Conservation (phyloP, 345 rosid species). For the Punica granatum region DNA sequence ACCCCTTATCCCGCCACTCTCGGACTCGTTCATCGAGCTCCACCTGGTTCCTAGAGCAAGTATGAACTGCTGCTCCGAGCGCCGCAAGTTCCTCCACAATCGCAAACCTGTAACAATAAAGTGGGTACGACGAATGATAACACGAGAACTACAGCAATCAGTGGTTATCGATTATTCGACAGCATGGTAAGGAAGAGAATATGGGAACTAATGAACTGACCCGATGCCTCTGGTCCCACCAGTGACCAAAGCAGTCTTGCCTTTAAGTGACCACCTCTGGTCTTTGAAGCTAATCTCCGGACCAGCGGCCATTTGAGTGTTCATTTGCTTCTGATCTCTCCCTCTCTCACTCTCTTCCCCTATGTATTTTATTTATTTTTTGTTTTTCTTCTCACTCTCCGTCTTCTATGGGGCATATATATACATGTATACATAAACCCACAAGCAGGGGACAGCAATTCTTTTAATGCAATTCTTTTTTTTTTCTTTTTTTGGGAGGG, state of each 20-base stretch:
- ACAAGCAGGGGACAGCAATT: too few relatives aligned
- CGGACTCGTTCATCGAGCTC: constrained; percentile 37
- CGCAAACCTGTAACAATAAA: constrained; percentile 26
- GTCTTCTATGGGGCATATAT: too few relatives aligned
- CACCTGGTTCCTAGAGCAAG: constrained; percentile 43
- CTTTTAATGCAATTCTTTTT: too few relatives aligned
- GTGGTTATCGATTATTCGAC: too few relatives aligned
- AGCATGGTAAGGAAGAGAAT: too few relatives aligned
- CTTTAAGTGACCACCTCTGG: constrained; percentile 65
- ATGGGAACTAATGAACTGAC: constrained; percentile 15
- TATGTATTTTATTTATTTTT: too few relatives aligned
- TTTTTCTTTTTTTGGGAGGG: too few relatives aligned
- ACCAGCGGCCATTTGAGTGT: constrained; percentile 6
- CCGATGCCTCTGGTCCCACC: constrained; percentile 71
- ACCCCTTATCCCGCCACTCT: constrained; percentile 46
- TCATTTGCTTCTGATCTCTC: not conserved
- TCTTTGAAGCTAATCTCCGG: constrained; percentile 17
- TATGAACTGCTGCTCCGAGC: constrained; percentile 47
- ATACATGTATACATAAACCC: too few relatives aligned
- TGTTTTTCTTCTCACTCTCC: too few relatives aligned
- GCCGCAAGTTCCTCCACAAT: constrained; percentile 54
- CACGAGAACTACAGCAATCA: too few relatives aligned
- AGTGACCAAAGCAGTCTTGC: constrained; percentile 54
- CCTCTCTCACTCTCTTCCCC: too few relatives aligned
- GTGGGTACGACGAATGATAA: not conserved